These are phyloP conservation scores for Uronychia binucleata DNA, from an alignment of 73 alveolate genomes.

Conservation along the genomic window DNA sequence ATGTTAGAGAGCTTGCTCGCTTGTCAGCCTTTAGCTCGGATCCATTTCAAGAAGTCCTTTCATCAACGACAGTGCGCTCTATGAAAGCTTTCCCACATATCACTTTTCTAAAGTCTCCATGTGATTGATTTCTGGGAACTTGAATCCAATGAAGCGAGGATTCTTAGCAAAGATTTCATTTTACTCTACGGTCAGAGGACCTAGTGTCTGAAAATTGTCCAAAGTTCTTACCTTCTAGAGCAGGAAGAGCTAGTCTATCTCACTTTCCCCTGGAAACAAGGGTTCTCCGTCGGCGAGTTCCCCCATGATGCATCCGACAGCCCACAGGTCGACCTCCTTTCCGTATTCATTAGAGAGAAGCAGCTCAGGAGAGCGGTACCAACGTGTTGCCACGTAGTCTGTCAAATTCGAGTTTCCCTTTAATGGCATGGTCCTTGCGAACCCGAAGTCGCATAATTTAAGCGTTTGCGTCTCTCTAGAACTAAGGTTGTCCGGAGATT, in stretches of 20 bases:
- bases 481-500: constrained; percentile 10
- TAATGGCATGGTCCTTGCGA: constrained; percentile 50
- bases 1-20: constrained; percentile 88
- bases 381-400: constrained; percentile 82
- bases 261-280: constrained; percentile 96
- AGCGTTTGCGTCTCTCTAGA: constrained; percentile 38
- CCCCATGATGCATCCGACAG: constrained; percentile 96
- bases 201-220: too few relatives aligned
- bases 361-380: constrained; percentile 87
- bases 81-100: constrained; percentile 80
- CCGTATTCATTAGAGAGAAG: constrained; percentile 73
- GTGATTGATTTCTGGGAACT: constrained; percentile 86
- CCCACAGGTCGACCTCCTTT: constrained; percentile 92
- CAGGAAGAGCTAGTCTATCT: constrained; percentile 85
- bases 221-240: constrained; percentile 86
- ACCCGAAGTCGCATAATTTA: constrained; percentile 60
- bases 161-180: constrained; percentile 83
- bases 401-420: constrained; percentile 39
- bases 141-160: constrained; percentile 88
- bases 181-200: constrained; percentile 79
- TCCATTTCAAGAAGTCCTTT: constrained; percentile 85
- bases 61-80: constrained; percentile 71
- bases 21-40: constrained; percentile 85
- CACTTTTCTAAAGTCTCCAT: constrained; percentile 93
- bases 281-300: constrained; percentile 96